Conservation (phyloP, 2,329 filamentous ascomycete genomes). For the Aspergillus calidoustus region DNA sequence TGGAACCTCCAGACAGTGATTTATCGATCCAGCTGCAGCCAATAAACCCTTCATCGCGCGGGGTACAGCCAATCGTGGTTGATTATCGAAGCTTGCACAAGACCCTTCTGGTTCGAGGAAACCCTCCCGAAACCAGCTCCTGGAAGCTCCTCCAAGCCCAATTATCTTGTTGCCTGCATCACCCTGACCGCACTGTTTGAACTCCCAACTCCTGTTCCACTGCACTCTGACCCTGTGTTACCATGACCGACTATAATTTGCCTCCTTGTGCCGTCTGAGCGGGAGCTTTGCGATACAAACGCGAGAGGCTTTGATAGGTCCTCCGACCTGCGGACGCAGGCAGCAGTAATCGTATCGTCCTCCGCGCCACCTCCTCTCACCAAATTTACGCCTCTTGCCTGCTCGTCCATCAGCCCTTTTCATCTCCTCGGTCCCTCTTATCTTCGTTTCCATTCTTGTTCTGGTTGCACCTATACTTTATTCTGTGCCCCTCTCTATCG, state of each 20-base stretch:
- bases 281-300: constrained; percentile 12
- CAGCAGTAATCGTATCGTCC: constrained; percentile 23
- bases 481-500: background rate
- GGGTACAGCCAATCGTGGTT: constrained; percentile 5
- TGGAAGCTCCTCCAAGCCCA: background rate
- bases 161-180: constrained; percentile 23
- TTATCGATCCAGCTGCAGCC: constrained; percentile 11
- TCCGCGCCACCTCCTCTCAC: constrained; percentile 9
- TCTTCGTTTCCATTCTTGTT: background rate
- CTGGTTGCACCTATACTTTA: background rate
- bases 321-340: constrained; percentile 13
- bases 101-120: background rate
- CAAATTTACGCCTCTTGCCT: background rate
- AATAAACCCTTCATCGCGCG: constrained; percentile 6
- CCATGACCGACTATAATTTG: constrained; percentile 14
- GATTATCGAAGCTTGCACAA: constrained; percentile 1
- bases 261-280: constrained; percentile 15
- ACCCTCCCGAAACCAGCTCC: constrained; percentile 9
- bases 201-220: constrained; percentile 9
- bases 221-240: constrained; percentile 7
- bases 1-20: background rate
- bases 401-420: constrained; percentile 5
- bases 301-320: constrained; percentile 11
- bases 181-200: background rate
- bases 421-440: constrained; percentile 2